A percentile compares a stretch with the other conserved stretches of the same genome.
Evolutionary conservation across 345 rosid species (phyloP).

Genomic region (Reutealis trisperma): DNA sequence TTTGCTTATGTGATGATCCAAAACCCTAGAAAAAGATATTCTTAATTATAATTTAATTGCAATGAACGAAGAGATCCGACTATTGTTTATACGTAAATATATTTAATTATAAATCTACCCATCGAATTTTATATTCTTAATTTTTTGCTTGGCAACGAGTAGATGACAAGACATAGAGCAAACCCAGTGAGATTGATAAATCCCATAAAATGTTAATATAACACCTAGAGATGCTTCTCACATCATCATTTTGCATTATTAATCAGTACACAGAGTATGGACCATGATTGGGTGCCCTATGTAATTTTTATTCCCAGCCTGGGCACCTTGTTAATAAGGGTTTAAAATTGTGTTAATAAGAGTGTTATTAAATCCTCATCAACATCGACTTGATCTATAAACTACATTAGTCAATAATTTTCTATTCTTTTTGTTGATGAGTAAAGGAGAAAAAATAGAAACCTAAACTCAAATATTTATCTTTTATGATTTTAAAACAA

Average conservation of each 20-base stretch:
- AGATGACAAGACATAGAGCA: conserved; percentile 41
- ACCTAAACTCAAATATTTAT: no score
- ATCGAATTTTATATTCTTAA: not conserved
- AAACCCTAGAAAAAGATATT: conserved; percentile 33
- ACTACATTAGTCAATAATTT: no score
- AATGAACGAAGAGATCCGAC: conserved; percentile 18
- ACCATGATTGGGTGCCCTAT: not conserved
- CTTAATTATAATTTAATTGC: not conserved
- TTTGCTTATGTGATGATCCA: conserved; percentile 13
- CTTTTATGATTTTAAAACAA: no score
- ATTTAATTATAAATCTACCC: no score
- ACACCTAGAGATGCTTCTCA: conserved; percentile 53
- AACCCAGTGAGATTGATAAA: conserved; percentile 35
- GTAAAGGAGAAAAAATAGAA: no score
- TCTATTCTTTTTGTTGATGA: no score
- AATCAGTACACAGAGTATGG: not conserved
- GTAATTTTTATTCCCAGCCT: no score
- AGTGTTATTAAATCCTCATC: no score
- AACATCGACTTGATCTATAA: no score
- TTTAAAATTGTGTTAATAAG: no score
- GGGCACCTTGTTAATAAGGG: no score
- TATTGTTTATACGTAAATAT: conserved; percentile 19
- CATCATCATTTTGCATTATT: conserved; percentile 12
- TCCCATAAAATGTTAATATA: conserved; percentile 33
- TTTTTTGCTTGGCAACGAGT: conserved; percentile 43